Evolutionary conservation across 768 basidiomycete species (phyloP).

Genomic region (Russula sp.): DNA sequence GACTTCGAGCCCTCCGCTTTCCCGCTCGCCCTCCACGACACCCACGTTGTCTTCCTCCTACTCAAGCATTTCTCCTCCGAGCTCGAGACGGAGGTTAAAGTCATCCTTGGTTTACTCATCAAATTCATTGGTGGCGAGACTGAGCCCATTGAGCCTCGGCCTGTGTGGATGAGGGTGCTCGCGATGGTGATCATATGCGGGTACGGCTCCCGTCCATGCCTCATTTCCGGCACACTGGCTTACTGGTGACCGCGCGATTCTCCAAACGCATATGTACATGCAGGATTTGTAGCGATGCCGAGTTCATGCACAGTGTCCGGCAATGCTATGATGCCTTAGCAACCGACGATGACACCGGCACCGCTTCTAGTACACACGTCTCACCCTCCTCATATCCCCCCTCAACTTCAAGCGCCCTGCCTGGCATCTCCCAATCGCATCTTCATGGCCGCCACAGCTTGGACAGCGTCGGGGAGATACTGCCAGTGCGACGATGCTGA

Average conservation of each 20-base stretch:
- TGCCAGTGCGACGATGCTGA: slow-evolving; percentile 78
- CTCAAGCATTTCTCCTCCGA: slow-evolving; percentile 87
- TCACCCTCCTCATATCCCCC: slow-evolving; percentile 72
- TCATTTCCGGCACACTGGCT: not conserved
- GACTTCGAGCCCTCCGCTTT: no score
- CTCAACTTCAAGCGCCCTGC: slow-evolving; percentile 82
- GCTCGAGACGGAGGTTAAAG: slow-evolving; percentile 76
- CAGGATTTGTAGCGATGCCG: slow-evolving; percentile 26
- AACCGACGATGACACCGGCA: slow-evolving; percentile 53
- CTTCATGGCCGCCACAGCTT: slow-evolving; percentile 58
- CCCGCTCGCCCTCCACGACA: slow-evolving; percentile 84
- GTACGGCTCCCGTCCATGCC: slow-evolving; percentile 3
- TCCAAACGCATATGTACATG: no score
- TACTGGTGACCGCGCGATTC: not conserved
- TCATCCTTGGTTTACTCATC: slow-evolving; percentile 16
- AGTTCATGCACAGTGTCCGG: slow-evolving; percentile 28
- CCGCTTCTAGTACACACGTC: slow-evolving; percentile 61
- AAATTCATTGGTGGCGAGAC: slow-evolving; percentile 16
- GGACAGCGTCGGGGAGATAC: slow-evolving; percentile 74
- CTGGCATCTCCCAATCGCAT: slow-evolving; percentile 57
- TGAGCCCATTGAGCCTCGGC: slow-evolving; percentile 13
- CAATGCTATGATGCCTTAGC: slow-evolving; percentile 19
- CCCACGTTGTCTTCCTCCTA: slow-evolving; percentile 89
- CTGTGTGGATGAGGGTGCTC: slow-evolving; percentile 29
- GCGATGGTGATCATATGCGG: slow-evolving; percentile 29